Conservation (phyloP, 306 rosid species). For the Prunus davidiana region DNA sequence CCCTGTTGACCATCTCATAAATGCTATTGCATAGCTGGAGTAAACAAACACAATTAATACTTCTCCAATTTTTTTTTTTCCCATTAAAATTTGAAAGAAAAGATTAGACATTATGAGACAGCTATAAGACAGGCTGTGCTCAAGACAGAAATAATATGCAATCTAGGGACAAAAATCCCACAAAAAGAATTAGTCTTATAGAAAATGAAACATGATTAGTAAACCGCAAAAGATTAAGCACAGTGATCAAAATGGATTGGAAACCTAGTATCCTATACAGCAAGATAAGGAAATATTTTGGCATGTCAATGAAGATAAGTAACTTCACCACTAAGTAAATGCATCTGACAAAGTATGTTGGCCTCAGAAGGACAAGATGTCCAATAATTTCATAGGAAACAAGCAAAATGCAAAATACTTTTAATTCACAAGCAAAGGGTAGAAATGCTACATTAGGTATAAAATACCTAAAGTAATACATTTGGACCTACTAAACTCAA, state of each 20-base stretch:
- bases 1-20: neutral
- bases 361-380: neutral
- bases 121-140: neutral
- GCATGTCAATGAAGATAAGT: neutral
- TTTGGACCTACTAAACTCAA: neutral
- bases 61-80: neutral
- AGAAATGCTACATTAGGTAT: neutral
- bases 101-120: neutral
- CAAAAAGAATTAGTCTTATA: neutral
- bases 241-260: neutral
- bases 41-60: neutral
- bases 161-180: neutral
- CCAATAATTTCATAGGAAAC: neutral
- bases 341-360: neutral
- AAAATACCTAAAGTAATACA: neutral
- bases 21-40: neutral
- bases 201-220: neutral
- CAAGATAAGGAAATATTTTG: neutral
- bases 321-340: neutral
- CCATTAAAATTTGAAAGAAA: neutral
- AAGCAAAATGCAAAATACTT: neutral
- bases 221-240: neutral
- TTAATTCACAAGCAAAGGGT: neutral
- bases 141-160: neutral
- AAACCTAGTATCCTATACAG: neutral